Evolutionary conservation across 768 basidiomycete genomes (phyloP), one percentile per base, ranked within the genome.

Genomic region (Calocybe gangraenosa): DNA sequence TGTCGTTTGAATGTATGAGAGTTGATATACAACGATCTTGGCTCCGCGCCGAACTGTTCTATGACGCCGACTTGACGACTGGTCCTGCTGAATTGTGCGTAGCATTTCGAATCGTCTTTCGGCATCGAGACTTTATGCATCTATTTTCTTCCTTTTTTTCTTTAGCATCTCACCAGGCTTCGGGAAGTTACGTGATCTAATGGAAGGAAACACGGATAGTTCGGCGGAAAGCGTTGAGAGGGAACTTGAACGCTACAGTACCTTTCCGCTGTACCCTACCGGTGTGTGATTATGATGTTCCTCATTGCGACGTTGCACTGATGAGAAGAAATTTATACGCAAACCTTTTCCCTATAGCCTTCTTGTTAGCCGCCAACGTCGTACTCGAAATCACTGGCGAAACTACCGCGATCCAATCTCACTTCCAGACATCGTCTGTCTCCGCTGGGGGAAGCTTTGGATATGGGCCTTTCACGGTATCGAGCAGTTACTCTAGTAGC

Each of bases 291-390:
- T 31, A 31, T 8, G 30, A 31, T 8, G 8, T 31, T 31, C 30
- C 30, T 31, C 30, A 31, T 31, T 14, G 8, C 14, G 30, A 31
- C 30, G 30, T 31, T 8, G 14, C 30, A 31, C 30, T 31, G n/a
- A n/a, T n/a, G n/a, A n/a, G n/a, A n/a, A n/a, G n/a, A n/a, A n/a
- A n/a, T n/a, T n/a, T n/a, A n/a, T n/a, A n/a, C n/a, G n/a, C n/a
- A n/a, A n/a, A n/a, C n/a, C n/a, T n/a, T n/a, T n/a, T n/a, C n/a
- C n/a, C n/a, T n/a, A n/a, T n/a, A 44, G 43, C 43, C 2, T 44
- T 44, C 23, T 36, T 44, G 15, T 30, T 44, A 10, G 43, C 43
- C 3, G 43, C 43, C 11, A 44, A 44, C 35, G 35, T 44, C 21
- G 34, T 37, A 7, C n/a, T 44, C 11, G 43, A 44, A 36, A 6